Base-by-base conservation (phyloP, 2,329 filamentous ascomycete species). In the Pyrenophora tritici-repentis region DNA sequence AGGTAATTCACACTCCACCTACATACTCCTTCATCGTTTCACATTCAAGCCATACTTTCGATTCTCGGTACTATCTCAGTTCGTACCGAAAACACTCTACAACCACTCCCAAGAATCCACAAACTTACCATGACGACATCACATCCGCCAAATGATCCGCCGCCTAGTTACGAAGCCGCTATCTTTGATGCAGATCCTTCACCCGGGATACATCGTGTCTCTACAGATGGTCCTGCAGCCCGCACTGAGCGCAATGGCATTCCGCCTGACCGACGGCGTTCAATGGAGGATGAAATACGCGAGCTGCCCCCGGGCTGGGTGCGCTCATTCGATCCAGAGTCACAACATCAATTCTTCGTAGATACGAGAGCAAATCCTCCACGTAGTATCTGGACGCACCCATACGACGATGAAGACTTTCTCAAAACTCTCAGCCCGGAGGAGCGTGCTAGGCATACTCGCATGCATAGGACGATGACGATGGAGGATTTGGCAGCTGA, bases 301-400 rank as follows among this genome's bases (percentile, higher is more conserved):
- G 74, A 78, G 1, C 74, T 86, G 0, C 83, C 84, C 0, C 50
- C 68, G 12, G 82, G 83, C 35, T 86, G 83, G 83, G 71, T 85
- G 1, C 74, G 84, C 3, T 76, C 79, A 51, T 86, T 79, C 66
- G 83, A 86, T 62, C 65, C 76, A 1, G 62, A 79, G 43, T 76
- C 75, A 10, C 65, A 78, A 14, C 84, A 86, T 61, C 83, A 86
- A 61, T 86, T 85, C 78, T 86, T 84, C 69, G 83, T 86, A 61
- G 81, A 86, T 68, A 86, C 82, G 1, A 78, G 62, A 24, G 68
- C 74, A 22, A 70, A 78, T 10, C 83, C 83, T 0, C 82, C 83
- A 0, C 78, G 81, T 39, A 80, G 79, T 49, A 84, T 83, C 58
- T 86, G 84, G 84, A 76, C 79, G 37, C 84, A 86, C 62, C 83